Conservation (phyloP, 2,329 filamentous ascomycete species). For the Curvularia eragrostidis region DNA sequence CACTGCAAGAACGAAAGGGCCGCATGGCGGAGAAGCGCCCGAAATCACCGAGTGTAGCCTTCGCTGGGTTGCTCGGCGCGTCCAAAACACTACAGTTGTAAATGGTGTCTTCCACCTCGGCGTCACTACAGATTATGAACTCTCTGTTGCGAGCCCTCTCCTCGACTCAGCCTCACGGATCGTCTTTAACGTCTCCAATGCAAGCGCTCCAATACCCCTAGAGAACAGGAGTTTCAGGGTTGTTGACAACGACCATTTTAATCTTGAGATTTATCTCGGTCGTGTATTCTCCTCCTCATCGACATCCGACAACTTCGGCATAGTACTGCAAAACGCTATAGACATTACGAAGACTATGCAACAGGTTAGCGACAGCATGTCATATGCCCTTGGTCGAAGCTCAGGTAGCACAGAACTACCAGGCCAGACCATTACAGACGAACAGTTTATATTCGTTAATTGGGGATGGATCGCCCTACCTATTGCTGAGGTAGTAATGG, state of each 20-base stretch:
- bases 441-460: slow-evolving; percentile 8
- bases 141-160: no score
- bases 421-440: neutral
- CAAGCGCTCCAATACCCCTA: neutral
- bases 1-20: neutral
- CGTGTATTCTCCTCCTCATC: neutral
- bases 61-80: slow-evolving; percentile 1
- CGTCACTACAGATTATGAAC: neutral
- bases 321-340: neutral
- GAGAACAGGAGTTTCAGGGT: slow-evolving; percentile 1
- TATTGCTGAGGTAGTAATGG: slow-evolving; percentile 4
- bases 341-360: neutral
- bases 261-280: neutral
- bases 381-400: neutral
- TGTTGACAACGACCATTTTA: no score
- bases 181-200: neutral
- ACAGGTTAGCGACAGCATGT: neutral
- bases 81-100: slow-evolving; percentile 1
- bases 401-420: neutral
- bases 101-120: slow-evolving; percentile 6
- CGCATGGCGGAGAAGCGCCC: neutral
- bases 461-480: slow-evolving; percentile 6
- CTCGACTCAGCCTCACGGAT: neutral
- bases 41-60: neutral
- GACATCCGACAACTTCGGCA: no score